Conservation (phyloP, 495 filamentous ascomycete genomes). For the Lophiostoma macrostomum region DNA sequence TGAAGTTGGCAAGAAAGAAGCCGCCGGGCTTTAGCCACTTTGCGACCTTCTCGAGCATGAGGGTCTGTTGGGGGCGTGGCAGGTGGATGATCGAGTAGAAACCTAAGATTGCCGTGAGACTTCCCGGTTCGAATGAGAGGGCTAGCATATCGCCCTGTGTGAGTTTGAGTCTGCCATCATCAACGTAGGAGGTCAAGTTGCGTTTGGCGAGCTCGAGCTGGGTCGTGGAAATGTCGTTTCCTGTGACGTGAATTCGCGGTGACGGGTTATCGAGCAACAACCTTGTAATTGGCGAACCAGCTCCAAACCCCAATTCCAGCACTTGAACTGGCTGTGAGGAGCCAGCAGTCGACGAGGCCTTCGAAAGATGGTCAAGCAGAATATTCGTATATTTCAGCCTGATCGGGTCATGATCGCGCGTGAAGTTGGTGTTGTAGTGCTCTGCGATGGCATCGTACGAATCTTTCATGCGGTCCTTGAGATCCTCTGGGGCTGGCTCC, state of each 20-base stretch:
- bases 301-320: not conserved
- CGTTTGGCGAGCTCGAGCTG: slow-evolving; percentile 41
- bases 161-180: not conserved
- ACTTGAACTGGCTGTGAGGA: not conserved
- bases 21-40: slow-evolving; percentile 47
- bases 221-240: slow-evolving; percentile 43
- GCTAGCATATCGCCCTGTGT: slow-evolving; percentile 46
- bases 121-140: slow-evolving; percentile 34
- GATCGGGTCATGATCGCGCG: slow-evolving; percentile 27
- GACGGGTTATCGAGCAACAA: not conserved
- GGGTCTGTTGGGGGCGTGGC: slow-evolving; percentile 43
- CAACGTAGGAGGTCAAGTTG: slow-evolving; percentile 11
- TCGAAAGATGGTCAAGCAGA: slow-evolving; percentile 32
- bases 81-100: slow-evolving; percentile 50
- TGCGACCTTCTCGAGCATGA: slow-evolving; percentile 38
- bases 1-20: slow-evolving; percentile 44
- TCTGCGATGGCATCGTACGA: slow-evolving; percentile 46
- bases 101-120: slow-evolving; percentile 44
- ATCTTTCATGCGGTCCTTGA: slow-evolving; percentile 28
- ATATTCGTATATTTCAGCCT: slow-evolving; percentile 39
- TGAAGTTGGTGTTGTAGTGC: slow-evolving; percentile 43
- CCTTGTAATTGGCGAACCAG: not conserved
- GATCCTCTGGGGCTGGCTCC: slow-evolving; percentile 15
- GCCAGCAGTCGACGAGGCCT: not conserved
- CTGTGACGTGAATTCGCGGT: slow-evolving; percentile 33